These are phyloP conservation scores for Gossypium trilobum DNA, from an alignment of 441 rosid species.

Conservation along the genomic window DNA sequence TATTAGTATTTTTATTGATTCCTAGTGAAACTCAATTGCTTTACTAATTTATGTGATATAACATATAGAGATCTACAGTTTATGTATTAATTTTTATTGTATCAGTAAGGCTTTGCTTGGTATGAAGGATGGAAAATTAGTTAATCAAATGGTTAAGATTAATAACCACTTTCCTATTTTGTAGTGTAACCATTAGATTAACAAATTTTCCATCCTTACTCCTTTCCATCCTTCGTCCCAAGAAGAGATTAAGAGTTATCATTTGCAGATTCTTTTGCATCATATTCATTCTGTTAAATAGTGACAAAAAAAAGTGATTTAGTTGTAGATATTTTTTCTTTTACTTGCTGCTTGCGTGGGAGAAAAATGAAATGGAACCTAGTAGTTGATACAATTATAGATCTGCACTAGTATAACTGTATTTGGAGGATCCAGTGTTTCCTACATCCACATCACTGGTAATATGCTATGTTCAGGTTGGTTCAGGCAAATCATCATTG, in stretches of 20 bases:
- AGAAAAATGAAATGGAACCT: background rate
- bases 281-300: background rate
- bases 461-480: slow-evolving; percentile 52
- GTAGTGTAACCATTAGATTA: too few species aligned
- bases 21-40: background rate
- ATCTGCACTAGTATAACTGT: background rate
- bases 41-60: background rate
- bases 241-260: too few species aligned
- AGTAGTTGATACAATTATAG: background rate
- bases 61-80: background rate
- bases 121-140: too few species aligned
- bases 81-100: background rate
- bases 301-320: background rate
- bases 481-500: slow-evolving; percentile 93
- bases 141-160: too few species aligned
- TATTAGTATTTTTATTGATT: background rate
- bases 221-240: too few species aligned
- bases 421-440: background rate
- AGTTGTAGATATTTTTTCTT: background rate
- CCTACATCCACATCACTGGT: slow-evolving; percentile 7
- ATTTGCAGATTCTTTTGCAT: background rate
- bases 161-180: too few species aligned
- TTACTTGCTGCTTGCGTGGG: background rate
- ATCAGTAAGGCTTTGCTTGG: background rate
- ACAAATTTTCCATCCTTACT: too few species aligned